Evolutionary conservation across 129 eudicot genomes (phyloP).

Genomic region (Arctium lappa): DNA sequence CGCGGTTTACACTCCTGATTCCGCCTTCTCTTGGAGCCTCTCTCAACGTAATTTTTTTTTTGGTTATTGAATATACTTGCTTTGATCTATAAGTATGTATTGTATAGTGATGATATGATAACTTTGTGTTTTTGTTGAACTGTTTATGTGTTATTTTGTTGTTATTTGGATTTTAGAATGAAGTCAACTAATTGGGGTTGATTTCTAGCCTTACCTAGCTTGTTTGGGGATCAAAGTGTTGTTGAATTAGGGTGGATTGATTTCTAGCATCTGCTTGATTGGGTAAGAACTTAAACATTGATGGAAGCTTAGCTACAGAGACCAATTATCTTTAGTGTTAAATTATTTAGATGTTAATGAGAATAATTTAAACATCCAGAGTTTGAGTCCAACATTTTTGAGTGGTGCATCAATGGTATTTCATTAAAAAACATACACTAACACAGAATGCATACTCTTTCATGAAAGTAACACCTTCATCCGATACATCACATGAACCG

Average conservation of each 20-base stretch:
- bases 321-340: neutral
- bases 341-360: neutral
- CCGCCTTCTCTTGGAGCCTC: conserved; percentile 36
- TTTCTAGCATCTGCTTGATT: neutral
- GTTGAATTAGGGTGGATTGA: neutral
- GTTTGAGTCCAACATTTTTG: neutral
- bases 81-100: neutral
- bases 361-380: neutral
- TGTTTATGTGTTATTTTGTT: neutral
- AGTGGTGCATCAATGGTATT: neutral
- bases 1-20: conserved; percentile 64
- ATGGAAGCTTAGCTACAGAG: neutral
- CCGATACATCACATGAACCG: too few species aligned
- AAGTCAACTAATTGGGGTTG: neutral
- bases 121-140: neutral
- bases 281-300: neutral
- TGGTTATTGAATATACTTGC: neutral
- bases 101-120: neutral
- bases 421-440: too few species aligned
- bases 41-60: conserved; percentile 29
- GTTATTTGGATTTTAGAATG: neutral
- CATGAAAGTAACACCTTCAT: too few species aligned
- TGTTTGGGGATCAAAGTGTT: neutral
- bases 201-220: neutral
- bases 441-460: too few species aligned